phyloP scores from a whole-genome alignment of 805 yeast species.

The Metschnikowia amazonensis region DNA sequence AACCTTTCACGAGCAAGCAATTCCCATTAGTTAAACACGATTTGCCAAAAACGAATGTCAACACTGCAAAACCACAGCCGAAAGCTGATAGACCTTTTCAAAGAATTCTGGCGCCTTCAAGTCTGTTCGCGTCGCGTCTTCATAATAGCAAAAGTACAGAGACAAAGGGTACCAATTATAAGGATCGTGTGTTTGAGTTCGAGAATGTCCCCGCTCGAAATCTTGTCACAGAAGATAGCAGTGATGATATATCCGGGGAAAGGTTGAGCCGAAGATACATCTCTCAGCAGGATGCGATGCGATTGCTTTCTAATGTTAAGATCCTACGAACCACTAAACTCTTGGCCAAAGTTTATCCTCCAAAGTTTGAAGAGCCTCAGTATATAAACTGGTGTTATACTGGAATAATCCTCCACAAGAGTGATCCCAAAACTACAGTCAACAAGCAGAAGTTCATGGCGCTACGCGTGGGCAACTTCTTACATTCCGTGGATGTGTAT shows the following conservation, averaged over 20 bases:
- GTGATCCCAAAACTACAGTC: constrained; percentile 45
- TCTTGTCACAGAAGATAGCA: constrained; percentile 2
- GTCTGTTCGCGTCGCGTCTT: constrained; percentile 15
- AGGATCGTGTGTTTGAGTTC: constrained; percentile 17
- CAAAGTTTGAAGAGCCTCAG: constrained; percentile 61
- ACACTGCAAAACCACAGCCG: not conserved
- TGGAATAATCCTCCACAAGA: constrained; percentile 64
- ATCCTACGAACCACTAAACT: constrained; percentile 55
- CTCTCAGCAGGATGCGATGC: not conserved
- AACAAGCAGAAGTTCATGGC: constrained; percentile 51
- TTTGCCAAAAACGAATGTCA: not conserved
- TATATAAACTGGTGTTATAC: constrained; percentile 75
- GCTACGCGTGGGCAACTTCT: constrained; percentile 65
- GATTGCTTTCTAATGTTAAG: constrained; percentile 46
- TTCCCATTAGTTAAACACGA: not conserved
- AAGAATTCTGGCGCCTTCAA: constrained; percentile 8
- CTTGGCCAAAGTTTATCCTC: constrained; percentile 63
- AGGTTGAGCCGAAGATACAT: constrained; percentile 13
- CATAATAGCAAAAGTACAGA: constrained; percentile 4
- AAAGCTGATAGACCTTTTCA: constrained; percentile 3
- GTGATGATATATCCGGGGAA: constrained; percentile 14
- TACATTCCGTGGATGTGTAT: constrained; percentile 53
- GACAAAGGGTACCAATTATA: constrained; percentile 6
- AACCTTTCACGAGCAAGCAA: not conserved
- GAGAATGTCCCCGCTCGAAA: constrained; percentile 13